phyloP scores from a whole-genome alignment of 73 alveolate species.

The Stentor coeruleus region DNA sequence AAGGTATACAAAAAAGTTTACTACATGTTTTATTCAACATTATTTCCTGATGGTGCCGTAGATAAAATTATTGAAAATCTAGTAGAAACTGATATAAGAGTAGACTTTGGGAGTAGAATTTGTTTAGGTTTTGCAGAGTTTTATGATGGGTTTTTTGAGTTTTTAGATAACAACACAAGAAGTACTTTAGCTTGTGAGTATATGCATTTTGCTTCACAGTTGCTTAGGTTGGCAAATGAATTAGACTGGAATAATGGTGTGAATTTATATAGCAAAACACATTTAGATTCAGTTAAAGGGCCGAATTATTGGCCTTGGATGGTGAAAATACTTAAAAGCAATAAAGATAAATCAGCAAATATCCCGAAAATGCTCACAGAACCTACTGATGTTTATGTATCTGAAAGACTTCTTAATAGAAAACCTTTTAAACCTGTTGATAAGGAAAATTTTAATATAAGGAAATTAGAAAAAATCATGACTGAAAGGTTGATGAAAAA shows the following conservation, averaged over 20 bases:
- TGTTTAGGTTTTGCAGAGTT: conserved; percentile 11
- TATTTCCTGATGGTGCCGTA: background rate
- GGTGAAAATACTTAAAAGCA: background rate
- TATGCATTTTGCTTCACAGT: background rate
- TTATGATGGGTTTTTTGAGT: conserved; percentile 14
- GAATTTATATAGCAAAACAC: background rate
- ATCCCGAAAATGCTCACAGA: background rate
- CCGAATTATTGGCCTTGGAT: background rate
- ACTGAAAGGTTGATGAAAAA: background rate
- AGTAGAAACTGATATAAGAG: background rate
- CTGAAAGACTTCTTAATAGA: background rate
- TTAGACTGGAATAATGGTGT: background rate
- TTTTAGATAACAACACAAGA: background rate
- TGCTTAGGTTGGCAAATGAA: background rate
- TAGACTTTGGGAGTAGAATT: conserved; percentile 4
- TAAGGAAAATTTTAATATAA: background rate
- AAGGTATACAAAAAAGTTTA: background rate
- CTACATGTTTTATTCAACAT: background rate
- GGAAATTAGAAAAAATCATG: background rate
- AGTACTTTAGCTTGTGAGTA: background rate
- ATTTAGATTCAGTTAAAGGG: background rate
- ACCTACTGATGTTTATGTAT: background rate
- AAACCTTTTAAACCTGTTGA: background rate
- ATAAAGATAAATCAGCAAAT: too few relatives aligned
- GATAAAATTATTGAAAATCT: too few relatives aligned